Evolutionary conservation across 305 asterid species (phyloP).

Genomic region (Galium porrigens): DNA sequence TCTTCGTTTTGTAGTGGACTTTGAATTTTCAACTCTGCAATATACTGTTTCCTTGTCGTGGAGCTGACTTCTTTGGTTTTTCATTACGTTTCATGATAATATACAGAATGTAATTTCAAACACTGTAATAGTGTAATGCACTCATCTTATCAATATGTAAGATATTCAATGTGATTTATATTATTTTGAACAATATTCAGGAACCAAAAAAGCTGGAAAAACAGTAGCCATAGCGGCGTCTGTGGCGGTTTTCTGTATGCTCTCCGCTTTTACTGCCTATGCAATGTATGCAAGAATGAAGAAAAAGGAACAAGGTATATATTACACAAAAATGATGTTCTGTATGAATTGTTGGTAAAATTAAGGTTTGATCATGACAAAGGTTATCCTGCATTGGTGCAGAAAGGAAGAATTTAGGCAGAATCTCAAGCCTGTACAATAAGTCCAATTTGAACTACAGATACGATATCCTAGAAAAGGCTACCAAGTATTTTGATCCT

Average conservation of each 20-base stretch:
- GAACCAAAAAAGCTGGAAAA: conserved; percentile 32
- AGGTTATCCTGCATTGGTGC: conserved; percentile 16
- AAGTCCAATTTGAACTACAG: conserved; percentile 66
- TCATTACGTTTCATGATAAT: not conserved
- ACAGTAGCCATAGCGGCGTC: conserved; percentile 42
- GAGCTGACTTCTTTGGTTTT: conserved; percentile 10
- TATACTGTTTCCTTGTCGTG: not conserved
- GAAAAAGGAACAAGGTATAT: conserved; percentile 39
- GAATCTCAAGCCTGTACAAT: conserved; percentile 44
- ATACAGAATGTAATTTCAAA: not conserved
- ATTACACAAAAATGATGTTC: not conserved
- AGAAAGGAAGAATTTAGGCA: conserved; percentile 59
- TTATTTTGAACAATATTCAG: conserved; percentile 20
- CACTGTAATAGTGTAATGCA: not conserved
- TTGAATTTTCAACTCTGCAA: not conserved
- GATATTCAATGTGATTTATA: not conserved
- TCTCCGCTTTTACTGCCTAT: conserved; percentile 40
- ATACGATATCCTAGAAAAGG: conserved; percentile 74
- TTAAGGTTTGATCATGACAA: not conserved
- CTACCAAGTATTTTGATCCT: conserved; percentile 57
- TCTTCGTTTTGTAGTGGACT: not conserved
- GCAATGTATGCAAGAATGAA: conserved; percentile 28
- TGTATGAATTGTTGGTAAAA: not conserved
- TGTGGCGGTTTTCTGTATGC: conserved; percentile 48
- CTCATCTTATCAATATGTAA: not conserved